phyloP scores from a whole-genome alignment of 2,329 filamentous ascomycete species.

The Cytospora chrysosperma region DNA sequence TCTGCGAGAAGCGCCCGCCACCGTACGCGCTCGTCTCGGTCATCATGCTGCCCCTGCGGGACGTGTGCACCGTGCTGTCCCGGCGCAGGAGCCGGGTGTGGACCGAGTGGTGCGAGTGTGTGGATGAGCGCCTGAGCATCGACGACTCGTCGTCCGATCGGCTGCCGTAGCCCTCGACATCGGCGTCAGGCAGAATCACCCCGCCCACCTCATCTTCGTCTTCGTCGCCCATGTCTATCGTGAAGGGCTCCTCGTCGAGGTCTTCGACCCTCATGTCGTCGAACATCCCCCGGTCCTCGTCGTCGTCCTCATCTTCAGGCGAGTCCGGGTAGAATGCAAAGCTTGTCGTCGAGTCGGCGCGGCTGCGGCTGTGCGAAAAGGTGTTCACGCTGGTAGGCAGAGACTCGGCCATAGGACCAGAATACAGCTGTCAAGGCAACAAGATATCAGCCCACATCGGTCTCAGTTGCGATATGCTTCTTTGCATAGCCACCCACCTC shows the following conservation, averaged over 20 bases:
- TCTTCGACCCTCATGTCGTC: constrained; percentile 32
- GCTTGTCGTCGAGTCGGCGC: constrained; percentile 82
- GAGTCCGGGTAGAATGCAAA: constrained; percentile 87
- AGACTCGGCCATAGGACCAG: constrained; percentile 91
- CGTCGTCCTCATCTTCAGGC: constrained; percentile 35
- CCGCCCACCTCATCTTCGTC: constrained; percentile 29
- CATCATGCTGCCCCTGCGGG: constrained; percentile 61
- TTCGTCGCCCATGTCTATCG: constrained; percentile 40
- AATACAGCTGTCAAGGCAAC: constrained; percentile 61
- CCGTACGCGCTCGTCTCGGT: constrained; percentile 65
- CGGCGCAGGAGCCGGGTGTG: constrained; percentile 63
- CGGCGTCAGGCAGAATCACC: constrained; percentile 32
- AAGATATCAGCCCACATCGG: neutral
- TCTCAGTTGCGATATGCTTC: constrained; percentile 1
- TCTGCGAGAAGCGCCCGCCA: constrained; percentile 73
- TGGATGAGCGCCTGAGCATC: constrained; percentile 61
- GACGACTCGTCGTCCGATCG: constrained; percentile 40
- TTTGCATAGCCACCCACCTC: constrained; percentile 58
- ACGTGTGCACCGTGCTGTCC: constrained; percentile 55
- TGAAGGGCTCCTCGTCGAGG: constrained; percentile 41
- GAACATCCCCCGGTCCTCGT: constrained; percentile 32
- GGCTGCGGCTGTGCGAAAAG: constrained; percentile 73
- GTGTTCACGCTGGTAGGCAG: constrained; percentile 92
- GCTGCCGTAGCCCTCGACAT: constrained; percentile 46
- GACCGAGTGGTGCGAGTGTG: constrained; percentile 54